Base-by-base conservation (phyloP, 768 basidiomycete genomes). In the Phaeotremella fagi region DNA sequence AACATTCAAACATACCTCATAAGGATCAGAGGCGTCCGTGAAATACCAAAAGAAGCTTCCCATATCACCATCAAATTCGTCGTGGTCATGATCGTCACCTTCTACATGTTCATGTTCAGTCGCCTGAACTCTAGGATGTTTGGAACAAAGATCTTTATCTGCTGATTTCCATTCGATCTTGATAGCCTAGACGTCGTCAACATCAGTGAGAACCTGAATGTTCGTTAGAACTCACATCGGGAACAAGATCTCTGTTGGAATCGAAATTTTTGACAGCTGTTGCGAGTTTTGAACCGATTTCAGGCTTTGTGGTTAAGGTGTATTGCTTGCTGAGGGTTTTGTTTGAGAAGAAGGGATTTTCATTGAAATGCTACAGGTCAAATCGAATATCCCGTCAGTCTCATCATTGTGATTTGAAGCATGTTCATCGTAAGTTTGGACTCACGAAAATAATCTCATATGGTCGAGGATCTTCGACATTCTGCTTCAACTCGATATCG, bases 391-490 rank as follows among this genome's bases (percentile, higher is more conserved):
- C 20, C n/a, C 11, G 47, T 48, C 47, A 28, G 47, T 6, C 27
- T 26, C 33, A 16, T 14, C 45, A 20, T 7, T 14, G 11, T 46
- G 11, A 46, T 18, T 25, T 20, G 12, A 50, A 45, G 46, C 27
- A 47, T n/a, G n/a, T n/a, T n/a, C n/a, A n/a, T n/a, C n/a, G n/a
- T n/a, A n/a, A n/a, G n/a, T n/a, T n/a, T n/a, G 20, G 27, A 82
- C 90, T 68, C 74, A 92, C 91, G 76, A 95, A 90, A 79, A 91
- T 85, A 50, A 94, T 75, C 45, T 84, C 86, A 77, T 85, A 94
- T 68, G 84, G 85, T 64, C 91, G 78, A 52, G 84, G 83, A 73
- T 95, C 90, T 37, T 75, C 73, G 36, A 79, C 64, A 69, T 92
- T 84, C 50, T 87, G 82, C 53, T 77, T 79, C 31, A 94, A 78